phyloP scores from a whole-genome alignment of 768 basidiomycete genomes.

The Trametes coccinea region DNA sequence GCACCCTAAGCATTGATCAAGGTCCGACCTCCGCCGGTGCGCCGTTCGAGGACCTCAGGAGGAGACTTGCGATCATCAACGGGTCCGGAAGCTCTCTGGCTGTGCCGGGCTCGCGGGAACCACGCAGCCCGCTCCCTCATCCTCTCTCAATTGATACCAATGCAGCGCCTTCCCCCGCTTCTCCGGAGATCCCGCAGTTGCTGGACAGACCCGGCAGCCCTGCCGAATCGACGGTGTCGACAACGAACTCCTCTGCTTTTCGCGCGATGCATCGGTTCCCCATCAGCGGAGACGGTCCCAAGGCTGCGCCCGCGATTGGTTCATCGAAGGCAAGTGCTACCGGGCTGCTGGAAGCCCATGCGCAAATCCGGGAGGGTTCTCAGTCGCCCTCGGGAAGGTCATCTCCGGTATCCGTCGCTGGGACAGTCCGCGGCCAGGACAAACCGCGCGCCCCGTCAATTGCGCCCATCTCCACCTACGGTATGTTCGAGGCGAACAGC shows the following conservation, averaged over 20 bases:
- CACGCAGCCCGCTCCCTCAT: constrained; percentile 45
- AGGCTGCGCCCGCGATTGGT: constrained; percentile 88
- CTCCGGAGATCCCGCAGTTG: constrained; percentile 32
- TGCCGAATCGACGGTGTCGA: constrained; percentile 78
- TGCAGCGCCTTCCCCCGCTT: constrained; percentile 19
- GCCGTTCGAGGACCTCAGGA: constrained; percentile 76
- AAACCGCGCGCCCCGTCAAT: constrained; percentile 52
- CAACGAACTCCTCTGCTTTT: constrained; percentile 58
- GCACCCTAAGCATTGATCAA: constrained; percentile 50
- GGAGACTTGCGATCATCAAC: constrained; percentile 74
- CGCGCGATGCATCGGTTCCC: constrained; percentile 63
- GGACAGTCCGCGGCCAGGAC: constrained; percentile 50
- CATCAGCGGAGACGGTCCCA: constrained; percentile 75
- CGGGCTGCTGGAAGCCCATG: constrained; percentile 79
- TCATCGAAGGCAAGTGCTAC: constrained; percentile 82
- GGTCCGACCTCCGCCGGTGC: constrained; percentile 46
- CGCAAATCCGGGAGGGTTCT: constrained; percentile 65
- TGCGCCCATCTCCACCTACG: constrained; percentile 69
- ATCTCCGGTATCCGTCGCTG: constrained; percentile 69
- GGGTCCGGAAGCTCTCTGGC: constrained; percentile 67
- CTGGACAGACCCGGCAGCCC: constrained; percentile 73
- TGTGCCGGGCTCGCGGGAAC: constrained; percentile 46
- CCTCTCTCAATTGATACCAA: constrained; percentile 21
- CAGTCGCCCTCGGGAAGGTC: constrained; percentile 75
- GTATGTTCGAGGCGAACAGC: constrained; percentile 39